Percentiles rank a stretch among this genome's conserved stretches.
These are phyloP conservation scores for Pelargonium fulgidum DNA, from an alignment of 441 rosid genomes.

Conservation along the genomic window DNA sequence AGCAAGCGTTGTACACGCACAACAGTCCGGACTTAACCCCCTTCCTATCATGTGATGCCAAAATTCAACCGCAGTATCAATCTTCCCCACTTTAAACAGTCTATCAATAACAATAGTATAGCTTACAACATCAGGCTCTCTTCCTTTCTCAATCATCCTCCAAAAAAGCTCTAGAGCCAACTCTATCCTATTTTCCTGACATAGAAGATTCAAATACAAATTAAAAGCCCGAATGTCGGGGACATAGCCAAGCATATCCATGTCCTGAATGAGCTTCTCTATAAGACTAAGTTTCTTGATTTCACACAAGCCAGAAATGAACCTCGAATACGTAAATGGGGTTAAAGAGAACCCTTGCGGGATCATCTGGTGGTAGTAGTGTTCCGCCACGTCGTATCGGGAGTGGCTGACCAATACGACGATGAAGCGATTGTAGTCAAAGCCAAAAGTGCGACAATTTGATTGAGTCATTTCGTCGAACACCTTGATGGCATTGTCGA, in stretches of 20 bases:
- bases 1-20: slow-evolving; percentile 54
- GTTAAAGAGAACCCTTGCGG: slow-evolving; percentile 63
- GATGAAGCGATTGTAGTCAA: slow-evolving; percentile 78
- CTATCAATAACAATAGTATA: slow-evolving; percentile 68
- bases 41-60: slow-evolving; percentile 61
- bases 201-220: slow-evolving; percentile 60
- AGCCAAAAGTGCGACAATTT: slow-evolving; percentile 55
- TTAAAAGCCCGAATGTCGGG: slow-evolving; percentile 85
- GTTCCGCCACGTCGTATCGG: slow-evolving; percentile 61
- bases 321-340: slow-evolving; percentile 79
- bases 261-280: slow-evolving; percentile 50
- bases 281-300: slow-evolving; percentile 48
- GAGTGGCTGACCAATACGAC: slow-evolving; percentile 61
- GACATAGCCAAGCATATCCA: slow-evolving; percentile 53
- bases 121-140: slow-evolving; percentile 74
- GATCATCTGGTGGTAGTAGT: slow-evolving; percentile 49
- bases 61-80: slow-evolving; percentile 45
- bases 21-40: slow-evolving; percentile 59
- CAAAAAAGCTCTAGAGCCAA: slow-evolving; percentile 54
- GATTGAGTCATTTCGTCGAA: slow-evolving; percentile 90
- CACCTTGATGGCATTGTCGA: slow-evolving; percentile 67
- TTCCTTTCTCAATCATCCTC: slow-evolving; percentile 47
- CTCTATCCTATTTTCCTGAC: slow-evolving; percentile 40
- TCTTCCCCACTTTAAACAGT: slow-evolving; percentile 45
- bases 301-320: slow-evolving; percentile 73